phyloP scores from a whole-genome alignment of 129 eudicot species.

The Centaurea solstitialis region DNA sequence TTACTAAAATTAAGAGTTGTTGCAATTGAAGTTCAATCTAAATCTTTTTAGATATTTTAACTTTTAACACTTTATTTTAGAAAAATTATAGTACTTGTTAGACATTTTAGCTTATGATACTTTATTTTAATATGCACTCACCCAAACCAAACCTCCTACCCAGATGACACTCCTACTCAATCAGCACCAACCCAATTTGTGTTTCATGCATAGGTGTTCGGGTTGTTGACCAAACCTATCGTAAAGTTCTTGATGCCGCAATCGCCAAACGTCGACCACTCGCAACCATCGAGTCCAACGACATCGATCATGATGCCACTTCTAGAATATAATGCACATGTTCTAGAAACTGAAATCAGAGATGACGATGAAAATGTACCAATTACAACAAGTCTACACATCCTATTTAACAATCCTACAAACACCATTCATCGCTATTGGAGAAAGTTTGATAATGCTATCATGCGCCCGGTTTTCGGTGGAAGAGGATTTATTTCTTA shows the following conservation, averaged over 20 bases:
- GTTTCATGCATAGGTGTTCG: conserved; percentile 57
- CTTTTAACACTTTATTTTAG: no score
- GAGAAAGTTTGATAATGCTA: conserved; percentile 65
- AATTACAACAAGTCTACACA: conserved; percentile 35
- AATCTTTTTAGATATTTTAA: no score
- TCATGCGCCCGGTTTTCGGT: conserved; percentile 83
- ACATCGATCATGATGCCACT: conserved; percentile 53
- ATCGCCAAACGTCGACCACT: conserved; percentile 16
- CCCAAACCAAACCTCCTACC: no score
- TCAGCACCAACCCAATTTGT: not conserved
- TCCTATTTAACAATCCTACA: conserved; percentile 52
- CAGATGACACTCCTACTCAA: no score
- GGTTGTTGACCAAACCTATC: conserved; percentile 69
- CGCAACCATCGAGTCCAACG: conserved; percentile 57
- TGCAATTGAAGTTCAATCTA: no score
- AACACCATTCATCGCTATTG: conserved; percentile 66
- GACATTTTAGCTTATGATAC: no score
- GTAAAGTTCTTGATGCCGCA: conserved; percentile 48
- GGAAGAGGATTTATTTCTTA: conserved; percentile 57
- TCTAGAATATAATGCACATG: conserved; percentile 24
- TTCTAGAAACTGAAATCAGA: conserved; percentile 27
- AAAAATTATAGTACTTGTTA: no score
- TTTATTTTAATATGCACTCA: no score
- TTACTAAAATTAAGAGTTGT: no score
- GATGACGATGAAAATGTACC: conserved; percentile 1